phyloP scores from a whole-genome alignment of 2,329 filamentous ascomycete genomes.

The Teratosphaeria nubilosa region DNA sequence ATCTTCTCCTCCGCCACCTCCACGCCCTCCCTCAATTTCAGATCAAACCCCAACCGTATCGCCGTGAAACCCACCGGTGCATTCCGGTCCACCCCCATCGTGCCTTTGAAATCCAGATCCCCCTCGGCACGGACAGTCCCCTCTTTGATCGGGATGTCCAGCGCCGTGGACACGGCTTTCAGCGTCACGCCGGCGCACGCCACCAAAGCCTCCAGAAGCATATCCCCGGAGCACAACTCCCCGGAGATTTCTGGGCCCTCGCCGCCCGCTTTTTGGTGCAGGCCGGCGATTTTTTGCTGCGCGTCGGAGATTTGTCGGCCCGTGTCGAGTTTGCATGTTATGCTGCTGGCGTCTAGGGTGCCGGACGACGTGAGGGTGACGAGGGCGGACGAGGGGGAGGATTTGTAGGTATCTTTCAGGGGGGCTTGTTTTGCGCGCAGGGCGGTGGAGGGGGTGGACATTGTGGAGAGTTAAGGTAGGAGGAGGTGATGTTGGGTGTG shows the following conservation, averaged over 20 bases:
- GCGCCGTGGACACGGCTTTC: constrained; percentile 40
- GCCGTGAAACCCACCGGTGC: constrained; percentile 39
- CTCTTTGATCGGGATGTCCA: constrained; percentile 33
- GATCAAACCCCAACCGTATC: constrained; percentile 35
- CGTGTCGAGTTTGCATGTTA: constrained; percentile 39
- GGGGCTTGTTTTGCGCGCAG: constrained; percentile 41
- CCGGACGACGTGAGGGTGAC: constrained; percentile 38
- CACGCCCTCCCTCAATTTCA: constrained; percentile 28
- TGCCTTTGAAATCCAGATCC: constrained; percentile 41
- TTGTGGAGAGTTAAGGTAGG: too few relatives aligned
- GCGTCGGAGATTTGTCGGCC: constrained; percentile 32
- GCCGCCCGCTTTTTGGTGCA: constrained; percentile 40
- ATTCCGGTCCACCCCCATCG: constrained; percentile 37
- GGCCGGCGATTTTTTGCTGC: constrained; percentile 34
- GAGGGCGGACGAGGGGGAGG: constrained; percentile 34
- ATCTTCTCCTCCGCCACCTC: constrained; percentile 34
- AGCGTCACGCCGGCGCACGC: constrained; percentile 43
- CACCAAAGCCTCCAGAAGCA: constrained; percentile 41
- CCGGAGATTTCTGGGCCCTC: constrained; percentile 33
- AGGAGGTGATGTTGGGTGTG: too few relatives aligned
- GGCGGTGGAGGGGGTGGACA: constrained; percentile 11
- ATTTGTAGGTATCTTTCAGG: constrained; percentile 37
- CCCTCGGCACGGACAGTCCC: constrained; percentile 37
- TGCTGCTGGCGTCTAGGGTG: constrained; percentile 34
- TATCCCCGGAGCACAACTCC: constrained; percentile 41